A percentile compares a stretch with the other conserved stretches of the same genome.
phyloP scores from a whole-genome alignment of 768 basidiomycete genomes.

The Lentinula edodes region DNA sequence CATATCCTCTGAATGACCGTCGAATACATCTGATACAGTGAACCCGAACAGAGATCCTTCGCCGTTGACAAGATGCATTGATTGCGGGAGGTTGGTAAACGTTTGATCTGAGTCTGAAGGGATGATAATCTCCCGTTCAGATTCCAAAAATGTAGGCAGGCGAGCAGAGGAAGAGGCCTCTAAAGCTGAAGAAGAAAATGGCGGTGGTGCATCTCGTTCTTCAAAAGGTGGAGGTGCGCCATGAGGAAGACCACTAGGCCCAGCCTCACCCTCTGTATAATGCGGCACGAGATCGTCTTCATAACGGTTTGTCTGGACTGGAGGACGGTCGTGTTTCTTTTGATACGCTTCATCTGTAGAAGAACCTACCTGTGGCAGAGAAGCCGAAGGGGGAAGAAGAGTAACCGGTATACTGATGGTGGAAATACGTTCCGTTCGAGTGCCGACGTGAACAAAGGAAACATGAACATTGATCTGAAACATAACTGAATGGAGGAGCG shows the following conservation, averaged over 20 bases:
- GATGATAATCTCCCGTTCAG: conserved; percentile 73
- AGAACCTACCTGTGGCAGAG: conserved; percentile 73
- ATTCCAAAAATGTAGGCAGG: conserved; percentile 75
- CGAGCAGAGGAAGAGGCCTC: conserved; percentile 55
- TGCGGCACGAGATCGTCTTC: conserved; percentile 67
- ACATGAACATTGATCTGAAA: conserved; percentile 71
- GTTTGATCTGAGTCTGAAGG: conserved; percentile 40
- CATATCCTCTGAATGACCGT: conserved; percentile 71
- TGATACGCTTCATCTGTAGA: conserved; percentile 71
- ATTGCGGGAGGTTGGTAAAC: conserved; percentile 24
- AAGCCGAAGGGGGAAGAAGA: conserved; percentile 70
- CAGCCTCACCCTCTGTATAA: conserved; percentile 69
- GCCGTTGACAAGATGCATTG: conserved; percentile 44
- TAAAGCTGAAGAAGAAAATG: conserved; percentile 52
- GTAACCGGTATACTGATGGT: conserved; percentile 64
- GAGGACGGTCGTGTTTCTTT: conserved; percentile 86
- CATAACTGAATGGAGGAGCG: conserved; percentile 76
- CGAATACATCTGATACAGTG: conserved; percentile 64
- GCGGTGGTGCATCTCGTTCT: conserved; percentile 76
- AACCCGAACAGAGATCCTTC: conserved; percentile 83
- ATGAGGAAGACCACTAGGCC: conserved; percentile 61
- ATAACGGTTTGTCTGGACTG: conserved; percentile 58
- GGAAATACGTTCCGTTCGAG: conserved; percentile 60
- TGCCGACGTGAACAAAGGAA: conserved; percentile 72
- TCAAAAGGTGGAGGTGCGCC: conserved; percentile 82